Evolutionary conservation across 2,329 filamentous ascomycete genomes (phyloP).

Genomic region (Colletotrichum australisinense): DNA sequence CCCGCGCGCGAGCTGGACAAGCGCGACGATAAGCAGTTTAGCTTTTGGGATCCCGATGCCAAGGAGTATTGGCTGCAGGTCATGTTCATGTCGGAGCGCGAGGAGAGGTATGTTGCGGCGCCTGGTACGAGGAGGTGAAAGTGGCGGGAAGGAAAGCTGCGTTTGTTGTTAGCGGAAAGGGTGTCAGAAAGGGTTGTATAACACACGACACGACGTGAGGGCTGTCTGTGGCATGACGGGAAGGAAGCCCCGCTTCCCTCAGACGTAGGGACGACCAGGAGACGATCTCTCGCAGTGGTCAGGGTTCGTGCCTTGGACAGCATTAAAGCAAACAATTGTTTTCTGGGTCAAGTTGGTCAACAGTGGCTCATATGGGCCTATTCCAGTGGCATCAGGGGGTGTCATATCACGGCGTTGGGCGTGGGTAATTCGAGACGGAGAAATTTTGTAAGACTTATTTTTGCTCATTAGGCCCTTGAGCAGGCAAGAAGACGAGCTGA

Average conservation of each 20-base stretch:
- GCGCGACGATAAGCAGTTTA: conserved; percentile 88
- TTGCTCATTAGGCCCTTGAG: background rate
- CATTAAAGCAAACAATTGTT: background rate
- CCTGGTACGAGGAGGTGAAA: conserved; percentile 66
- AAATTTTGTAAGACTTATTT: conserved; percentile 9
- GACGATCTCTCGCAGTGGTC: background rate
- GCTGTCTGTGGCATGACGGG: background rate
- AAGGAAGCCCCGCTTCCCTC: background rate
- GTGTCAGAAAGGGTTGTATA: background rate
- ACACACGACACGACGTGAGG: background rate
- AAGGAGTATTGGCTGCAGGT: conserved; percentile 99
- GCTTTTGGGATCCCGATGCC: conserved; percentile 93
- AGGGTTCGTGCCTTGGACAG: background rate
- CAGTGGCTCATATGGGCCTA: background rate
- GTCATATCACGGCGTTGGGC: conserved; percentile 24
- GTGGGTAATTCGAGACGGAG: background rate
- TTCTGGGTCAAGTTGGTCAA: background rate
- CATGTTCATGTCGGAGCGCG: conserved; percentile 97
- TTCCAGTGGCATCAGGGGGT: background rate
- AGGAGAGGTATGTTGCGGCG: conserved; percentile 83
- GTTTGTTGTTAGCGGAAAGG: background rate
- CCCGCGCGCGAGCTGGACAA: conserved; percentile 94
- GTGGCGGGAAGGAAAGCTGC: background rate
- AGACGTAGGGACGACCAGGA: too few species aligned
- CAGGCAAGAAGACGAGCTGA: background rate